phyloP scores from a whole-genome alignment of 1,284 basidiomycete species.

The Mycena citricolor region DNA sequence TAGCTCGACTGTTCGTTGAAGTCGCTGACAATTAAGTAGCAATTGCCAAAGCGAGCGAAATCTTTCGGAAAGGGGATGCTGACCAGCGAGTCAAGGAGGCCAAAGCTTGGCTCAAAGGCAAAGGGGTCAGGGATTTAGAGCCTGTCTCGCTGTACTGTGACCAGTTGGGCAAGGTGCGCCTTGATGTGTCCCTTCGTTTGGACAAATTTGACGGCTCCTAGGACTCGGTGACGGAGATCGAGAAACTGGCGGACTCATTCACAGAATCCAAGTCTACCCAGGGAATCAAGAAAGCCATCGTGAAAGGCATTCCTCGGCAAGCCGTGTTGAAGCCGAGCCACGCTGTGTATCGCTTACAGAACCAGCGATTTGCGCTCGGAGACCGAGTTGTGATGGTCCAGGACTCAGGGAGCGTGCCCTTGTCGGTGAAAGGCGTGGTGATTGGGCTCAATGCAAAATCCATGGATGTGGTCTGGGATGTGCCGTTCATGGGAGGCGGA shows the following conservation, averaged over 20 bases:
- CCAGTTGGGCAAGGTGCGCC: constrained; percentile 79
- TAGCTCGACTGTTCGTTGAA: background rate
- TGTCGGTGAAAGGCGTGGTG: constrained; percentile 91
- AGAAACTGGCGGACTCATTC: constrained; percentile 70
- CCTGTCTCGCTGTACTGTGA: constrained; percentile 92
- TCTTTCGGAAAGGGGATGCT: constrained; percentile 67
- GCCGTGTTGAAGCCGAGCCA: constrained; percentile 94
- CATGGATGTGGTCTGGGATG: constrained; percentile 98
- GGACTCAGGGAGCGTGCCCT: constrained; percentile 91
- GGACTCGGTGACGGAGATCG: constrained; percentile 79
- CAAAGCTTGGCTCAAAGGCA: constrained; percentile 83
- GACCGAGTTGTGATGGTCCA: constrained; percentile 96
- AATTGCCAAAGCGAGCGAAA: constrained; percentile 71
- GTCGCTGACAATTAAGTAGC: constrained; percentile 41
- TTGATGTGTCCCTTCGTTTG: background rate
- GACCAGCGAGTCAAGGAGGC: constrained; percentile 77
- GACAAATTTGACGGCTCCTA: constrained; percentile 30
- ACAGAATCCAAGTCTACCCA: constrained; percentile 57
- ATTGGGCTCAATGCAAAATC: constrained; percentile 84
- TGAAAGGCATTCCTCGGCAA: constrained; percentile 92
- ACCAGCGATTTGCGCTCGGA: constrained; percentile 89
- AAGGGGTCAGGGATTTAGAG: constrained; percentile 89
- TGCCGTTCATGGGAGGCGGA: constrained; percentile 90
- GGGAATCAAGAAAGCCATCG: constrained; percentile 83
- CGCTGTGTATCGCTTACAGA: constrained; percentile 86